Conservation (phyloP, 2,329 filamentous ascomycete genomes). For the Fusarium piperis region DNA sequence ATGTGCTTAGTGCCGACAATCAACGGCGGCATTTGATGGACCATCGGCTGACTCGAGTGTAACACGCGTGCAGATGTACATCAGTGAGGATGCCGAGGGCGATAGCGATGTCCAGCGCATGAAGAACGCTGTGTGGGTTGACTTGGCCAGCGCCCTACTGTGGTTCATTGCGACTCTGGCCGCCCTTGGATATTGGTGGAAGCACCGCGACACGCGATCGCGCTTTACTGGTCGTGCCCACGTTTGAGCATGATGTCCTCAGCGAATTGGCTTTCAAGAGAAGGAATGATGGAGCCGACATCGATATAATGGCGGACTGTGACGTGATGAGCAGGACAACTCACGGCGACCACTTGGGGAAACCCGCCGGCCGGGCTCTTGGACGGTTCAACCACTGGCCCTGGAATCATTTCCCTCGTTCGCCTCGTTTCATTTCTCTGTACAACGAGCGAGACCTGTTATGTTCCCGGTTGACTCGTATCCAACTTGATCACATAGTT, state of each 20-base stretch:
- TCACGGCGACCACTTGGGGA: background rate
- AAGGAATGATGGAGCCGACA: constrained; percentile 1
- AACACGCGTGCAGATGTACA: constrained; percentile 66
- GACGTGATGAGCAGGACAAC: constrained; percentile 4
- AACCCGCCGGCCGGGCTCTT: constrained; percentile 29
- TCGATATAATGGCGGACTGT: background rate
- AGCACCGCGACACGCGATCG: constrained; percentile 60
- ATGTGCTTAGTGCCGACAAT: background rate
- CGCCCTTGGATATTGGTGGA: constrained; percentile 67
- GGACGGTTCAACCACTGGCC: background rate
- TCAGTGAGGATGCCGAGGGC: constrained; percentile 72
- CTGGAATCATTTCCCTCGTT: constrained; percentile 11
- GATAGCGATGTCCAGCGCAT: constrained; percentile 75
- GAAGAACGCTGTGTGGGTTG: constrained; percentile 89
- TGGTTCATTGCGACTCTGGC: constrained; percentile 75
- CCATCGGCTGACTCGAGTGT: constrained; percentile 20
- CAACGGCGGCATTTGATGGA: background rate
- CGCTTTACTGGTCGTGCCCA: constrained; percentile 69
- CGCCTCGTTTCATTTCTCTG: background rate
- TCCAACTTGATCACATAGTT: constrained; percentile 18
- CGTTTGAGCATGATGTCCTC: constrained; percentile 49
- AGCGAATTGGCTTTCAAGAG: background rate
- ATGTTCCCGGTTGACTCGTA: constrained; percentile 19
- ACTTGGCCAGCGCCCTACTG: constrained; percentile 77
- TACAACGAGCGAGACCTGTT: constrained; percentile 4